Evolutionary conservation across 345 rosid species (phyloP).

Genomic region (Pistacia integerrima): DNA sequence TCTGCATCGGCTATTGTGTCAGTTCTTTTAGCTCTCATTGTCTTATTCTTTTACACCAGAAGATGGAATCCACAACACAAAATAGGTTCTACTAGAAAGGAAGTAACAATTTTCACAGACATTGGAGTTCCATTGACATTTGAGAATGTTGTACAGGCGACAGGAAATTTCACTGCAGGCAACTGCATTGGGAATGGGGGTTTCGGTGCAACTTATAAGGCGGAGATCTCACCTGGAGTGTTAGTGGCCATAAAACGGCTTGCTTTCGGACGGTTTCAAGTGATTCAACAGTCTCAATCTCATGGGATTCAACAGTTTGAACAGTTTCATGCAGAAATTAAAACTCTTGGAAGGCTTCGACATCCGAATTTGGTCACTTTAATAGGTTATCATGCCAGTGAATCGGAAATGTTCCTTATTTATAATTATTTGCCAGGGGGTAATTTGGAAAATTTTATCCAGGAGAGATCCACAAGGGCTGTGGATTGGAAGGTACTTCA

Average conservation of each 20-base stretch:
- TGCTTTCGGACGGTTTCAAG: constrained; percentile 58
- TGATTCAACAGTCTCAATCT: constrained; percentile 47
- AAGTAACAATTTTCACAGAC: constrained; percentile 46
- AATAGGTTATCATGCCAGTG: constrained; percentile 64
- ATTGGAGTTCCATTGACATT: constrained; percentile 50
- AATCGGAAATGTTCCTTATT: constrained; percentile 58
- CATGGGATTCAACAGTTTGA: not conserved
- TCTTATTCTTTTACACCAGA: constrained; percentile 46
- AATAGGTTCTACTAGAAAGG: constrained; percentile 42
- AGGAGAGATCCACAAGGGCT: constrained; percentile 47
- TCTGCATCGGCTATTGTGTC: constrained; percentile 61
- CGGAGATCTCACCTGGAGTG: constrained; percentile 47
- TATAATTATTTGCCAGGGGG: constrained; percentile 64
- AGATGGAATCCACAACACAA: constrained; percentile 35
- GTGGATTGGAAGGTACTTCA: constrained; percentile 77
- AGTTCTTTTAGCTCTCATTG: constrained; percentile 51
- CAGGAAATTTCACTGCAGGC: constrained; percentile 51
- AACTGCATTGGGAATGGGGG: constrained; percentile 69
- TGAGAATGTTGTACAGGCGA: constrained; percentile 53
- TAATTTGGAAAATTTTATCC: constrained; percentile 56
- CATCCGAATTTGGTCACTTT: constrained; percentile 59
- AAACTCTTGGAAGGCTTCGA: constrained; percentile 51
- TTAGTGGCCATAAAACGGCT: constrained; percentile 57
- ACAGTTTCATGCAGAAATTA: constrained; percentile 59
- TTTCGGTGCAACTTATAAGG: constrained; percentile 65